Base-by-base conservation (phyloP, 2,329 filamentous ascomycete genomes). In the Penicillium olsonii region DNA sequence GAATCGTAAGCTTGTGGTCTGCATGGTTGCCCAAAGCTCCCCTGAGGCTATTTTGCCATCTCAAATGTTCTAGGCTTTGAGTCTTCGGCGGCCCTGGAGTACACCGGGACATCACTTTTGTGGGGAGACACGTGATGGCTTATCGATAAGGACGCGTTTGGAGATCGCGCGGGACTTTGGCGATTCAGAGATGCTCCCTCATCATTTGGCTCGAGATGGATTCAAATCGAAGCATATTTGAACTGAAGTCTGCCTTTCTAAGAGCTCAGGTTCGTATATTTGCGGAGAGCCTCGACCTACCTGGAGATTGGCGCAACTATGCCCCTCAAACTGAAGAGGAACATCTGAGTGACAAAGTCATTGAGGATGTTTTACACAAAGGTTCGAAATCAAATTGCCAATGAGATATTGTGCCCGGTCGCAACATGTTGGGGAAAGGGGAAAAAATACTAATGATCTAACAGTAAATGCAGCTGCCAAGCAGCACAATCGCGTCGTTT, bases 401-500 rank as follows among this genome's bases (percentile, higher is more conserved):
- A 19, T 12, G 11, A 47, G 19, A 14, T 22, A 5, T 24, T 17
- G 6, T 24, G 5, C 20, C 15, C n/a, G 3, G 2, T 11, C 18
- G 12, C 15, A 3, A 11, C 1, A 3, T 11, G 2, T 26, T 20
- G 18, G 22, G 19, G 38, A 17, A n/a, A 12, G 4, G 18, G 22
- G 19, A 38, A 17, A n/a, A 12, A 5, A 18, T 15, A 38, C 39
- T 55, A 40, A 55, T 39, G 18, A n/a, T 35, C 4, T n/a, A 18
- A 38, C 47, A 80, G 79, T 81, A 15, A 82, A 82, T 52, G 69
- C 72, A 27, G 70, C 73, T 31, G 64, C 81, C 45, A 77, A 75
- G 50, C 74, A 79, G 35, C 79, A 83, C 63, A 77, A 75, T 54
- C 78, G 77, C 40, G 68, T 75, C 47, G 75, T 79, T 34, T 82